A percentile compares a stretch with the other conserved stretches of the same genome.
These are phyloP conservation scores for Fusarium pilosicola DNA, from an alignment of 2,329 filamentous ascomycete species.

Conservation along the genomic window DNA sequence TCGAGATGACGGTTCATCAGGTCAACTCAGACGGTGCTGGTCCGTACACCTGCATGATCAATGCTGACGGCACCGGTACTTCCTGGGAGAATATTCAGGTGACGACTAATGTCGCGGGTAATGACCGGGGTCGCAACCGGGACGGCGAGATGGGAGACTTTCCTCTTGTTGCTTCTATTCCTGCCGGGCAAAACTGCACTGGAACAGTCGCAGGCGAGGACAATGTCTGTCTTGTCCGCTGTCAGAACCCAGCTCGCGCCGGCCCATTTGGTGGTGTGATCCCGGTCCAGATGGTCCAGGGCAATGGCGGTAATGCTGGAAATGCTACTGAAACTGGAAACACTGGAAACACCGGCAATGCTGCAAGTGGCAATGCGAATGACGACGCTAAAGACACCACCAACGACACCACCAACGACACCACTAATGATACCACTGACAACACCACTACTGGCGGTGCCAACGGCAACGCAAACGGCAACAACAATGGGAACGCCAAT, in stretches of 20 bases:
- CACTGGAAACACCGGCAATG: background rate
- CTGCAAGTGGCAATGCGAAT: background rate
- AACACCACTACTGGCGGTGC: background rate
- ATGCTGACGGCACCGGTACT: conserved; percentile 62
- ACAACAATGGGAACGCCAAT: background rate
- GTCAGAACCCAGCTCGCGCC: conserved; percentile 6
- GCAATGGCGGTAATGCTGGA: background rate
- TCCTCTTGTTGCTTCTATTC: conserved; percentile 12
- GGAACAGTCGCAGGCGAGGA: conserved; percentile 12
- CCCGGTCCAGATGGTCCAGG: background rate
- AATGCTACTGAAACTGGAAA: background rate
- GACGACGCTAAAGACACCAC: background rate
- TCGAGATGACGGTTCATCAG: conserved; percentile 66
- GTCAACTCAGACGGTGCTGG: conserved; percentile 47
- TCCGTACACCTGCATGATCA: conserved; percentile 73
- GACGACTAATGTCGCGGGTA: conserved; percentile 2
- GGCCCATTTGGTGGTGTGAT: conserved; percentile 6
- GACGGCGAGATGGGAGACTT: conserved; percentile 1
- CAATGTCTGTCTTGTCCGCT: conserved; percentile 13
- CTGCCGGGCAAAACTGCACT: conserved; percentile 1
- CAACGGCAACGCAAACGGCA: background rate
- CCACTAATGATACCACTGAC: background rate
- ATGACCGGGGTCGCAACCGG: conserved; percentile 8
- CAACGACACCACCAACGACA: background rate
- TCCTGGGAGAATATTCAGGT: conserved; percentile 1